phyloP scores from a whole-genome alignment of 768 basidiomycete genomes.

The Suillus placidus region DNA sequence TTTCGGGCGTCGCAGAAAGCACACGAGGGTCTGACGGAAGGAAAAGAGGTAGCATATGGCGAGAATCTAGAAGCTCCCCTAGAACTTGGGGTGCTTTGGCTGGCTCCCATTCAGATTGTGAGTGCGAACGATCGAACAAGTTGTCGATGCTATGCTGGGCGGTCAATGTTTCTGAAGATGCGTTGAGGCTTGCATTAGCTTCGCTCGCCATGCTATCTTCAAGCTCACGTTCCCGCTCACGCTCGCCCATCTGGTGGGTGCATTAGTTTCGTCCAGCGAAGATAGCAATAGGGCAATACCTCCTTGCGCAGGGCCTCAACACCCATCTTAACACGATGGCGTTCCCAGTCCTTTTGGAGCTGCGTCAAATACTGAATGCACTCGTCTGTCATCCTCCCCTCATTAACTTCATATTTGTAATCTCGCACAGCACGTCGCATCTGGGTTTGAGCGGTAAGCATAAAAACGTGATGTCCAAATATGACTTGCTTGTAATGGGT shows the following conservation, averaged over 20 bases:
- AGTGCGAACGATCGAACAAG: constrained; percentile 71
- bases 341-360: constrained; percentile 97
- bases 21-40: constrained; percentile 82
- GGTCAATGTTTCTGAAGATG: constrained; percentile 37
- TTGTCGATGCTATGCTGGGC: constrained; percentile 70
- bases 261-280: constrained; percentile 9
- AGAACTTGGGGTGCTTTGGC: constrained; percentile 76
- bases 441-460: constrained; percentile 36
- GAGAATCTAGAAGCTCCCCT: constrained; percentile 90
- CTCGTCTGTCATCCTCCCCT: constrained; percentile 92
- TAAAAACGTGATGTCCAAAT: constrained; percentile 6
- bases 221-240: constrained; percentile 67
- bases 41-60: constrained; percentile 87
- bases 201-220: constrained; percentile 38
- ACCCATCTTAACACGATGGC: constrained; percentile 83
- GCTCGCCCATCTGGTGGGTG: constrained; percentile 58
- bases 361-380: constrained; percentile 93
- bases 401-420: constrained; percentile 92
- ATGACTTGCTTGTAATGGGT: constrained; percentile 79
- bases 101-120: constrained; percentile 77
- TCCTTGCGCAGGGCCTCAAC: constrained; percentile 85
- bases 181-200: constrained; percentile 32
- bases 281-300: constrained; percentile 41
- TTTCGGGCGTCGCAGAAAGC: constrained; percentile 68
- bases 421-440: constrained; percentile 94